Percentiles rank a stretch among this genome's conserved stretches.
Conservation (phyloP, 768 basidiomycete genomes). For the Kwoniella sp. region DNA sequence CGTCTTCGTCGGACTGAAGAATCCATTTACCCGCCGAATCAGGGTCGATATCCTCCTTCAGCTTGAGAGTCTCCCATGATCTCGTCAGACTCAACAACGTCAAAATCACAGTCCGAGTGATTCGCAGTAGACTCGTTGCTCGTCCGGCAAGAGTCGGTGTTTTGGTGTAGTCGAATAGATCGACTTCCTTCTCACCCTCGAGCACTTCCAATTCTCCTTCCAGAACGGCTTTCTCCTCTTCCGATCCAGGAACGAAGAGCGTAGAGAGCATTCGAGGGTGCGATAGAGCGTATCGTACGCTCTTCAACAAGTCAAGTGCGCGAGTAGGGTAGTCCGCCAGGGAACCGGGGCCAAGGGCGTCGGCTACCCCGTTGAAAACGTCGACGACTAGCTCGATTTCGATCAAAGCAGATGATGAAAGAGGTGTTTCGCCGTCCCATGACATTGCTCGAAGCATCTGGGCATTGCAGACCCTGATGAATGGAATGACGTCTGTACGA, state of each 20-base stretch:
- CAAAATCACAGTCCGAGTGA: slow-evolving; percentile 70
- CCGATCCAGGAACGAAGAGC: slow-evolving; percentile 74
- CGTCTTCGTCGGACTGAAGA: background rate
- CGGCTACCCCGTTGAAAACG: slow-evolving; percentile 74
- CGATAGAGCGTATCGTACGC: slow-evolving; percentile 83
- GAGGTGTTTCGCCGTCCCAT: slow-evolving; percentile 77
- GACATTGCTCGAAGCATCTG: slow-evolving; percentile 75
- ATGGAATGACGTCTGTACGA: slow-evolving; percentile 76
- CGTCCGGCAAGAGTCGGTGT: slow-evolving; percentile 73
- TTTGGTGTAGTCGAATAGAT: slow-evolving; percentile 65
- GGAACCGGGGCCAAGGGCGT: slow-evolving; percentile 59
- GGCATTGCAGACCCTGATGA: slow-evolving; percentile 79
- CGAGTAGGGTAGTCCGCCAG: slow-evolving; percentile 69
- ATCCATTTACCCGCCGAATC: slow-evolving; percentile 1
- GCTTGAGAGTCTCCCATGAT: slow-evolving; percentile 32
- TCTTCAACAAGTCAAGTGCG: slow-evolving; percentile 75
- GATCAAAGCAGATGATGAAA: slow-evolving; percentile 75
- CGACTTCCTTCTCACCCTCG: slow-evolving; percentile 59
- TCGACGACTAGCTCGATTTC: slow-evolving; percentile 80
- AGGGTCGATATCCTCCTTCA: slow-evolving; percentile 10
- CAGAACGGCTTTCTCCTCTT: slow-evolving; percentile 70
- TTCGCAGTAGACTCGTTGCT: slow-evolving; percentile 69
- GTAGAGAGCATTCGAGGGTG: slow-evolving; percentile 87
- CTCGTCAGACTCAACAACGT: slow-evolving; percentile 61
- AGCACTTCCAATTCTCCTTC: slow-evolving; percentile 59